phyloP scores from a whole-genome alignment of 1,284 basidiomycete genomes.

The Sanguinoderma infundibulare region DNA sequence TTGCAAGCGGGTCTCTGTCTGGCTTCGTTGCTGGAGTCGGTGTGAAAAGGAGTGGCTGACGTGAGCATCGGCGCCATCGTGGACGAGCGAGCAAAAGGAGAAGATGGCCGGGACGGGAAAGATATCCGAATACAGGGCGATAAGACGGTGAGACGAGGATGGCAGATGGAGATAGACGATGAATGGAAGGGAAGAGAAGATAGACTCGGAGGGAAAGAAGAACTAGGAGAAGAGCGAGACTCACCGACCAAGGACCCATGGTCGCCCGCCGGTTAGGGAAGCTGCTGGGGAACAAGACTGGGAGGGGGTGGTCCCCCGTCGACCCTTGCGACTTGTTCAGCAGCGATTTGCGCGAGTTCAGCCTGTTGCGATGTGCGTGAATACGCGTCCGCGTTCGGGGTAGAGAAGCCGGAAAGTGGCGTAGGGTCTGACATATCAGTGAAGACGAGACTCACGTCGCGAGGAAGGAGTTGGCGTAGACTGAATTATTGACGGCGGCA shows the following conservation, averaged over 20 bases:
- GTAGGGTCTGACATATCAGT: neutral
- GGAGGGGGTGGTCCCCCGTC: constrained; percentile 34
- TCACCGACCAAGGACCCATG: constrained; percentile 17
- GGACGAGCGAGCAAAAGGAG: too few relatives aligned
- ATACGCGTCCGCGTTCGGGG: too few relatives aligned
- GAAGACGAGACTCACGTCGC: constrained; percentile 39
- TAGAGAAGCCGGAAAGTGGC: too few relatives aligned
- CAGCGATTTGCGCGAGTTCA: constrained; percentile 36
- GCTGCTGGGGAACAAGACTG: constrained; percentile 35
- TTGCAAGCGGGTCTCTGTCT: constrained; percentile 23
- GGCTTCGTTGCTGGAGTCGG: constrained; percentile 15
- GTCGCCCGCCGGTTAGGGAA: constrained; percentile 15
- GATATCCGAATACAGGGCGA: neutral
- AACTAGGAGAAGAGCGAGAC: neutral
- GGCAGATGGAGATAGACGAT: neutral
- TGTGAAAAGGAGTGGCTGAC: neutral
- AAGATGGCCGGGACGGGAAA: too few relatives aligned
- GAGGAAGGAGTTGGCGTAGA: constrained; percentile 48
- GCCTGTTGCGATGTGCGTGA: too few relatives aligned
- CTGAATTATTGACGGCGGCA: constrained; percentile 23
- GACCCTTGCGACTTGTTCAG: constrained; percentile 32
- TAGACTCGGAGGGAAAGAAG: neutral
- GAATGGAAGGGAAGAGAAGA: neutral
- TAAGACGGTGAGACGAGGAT: neutral
- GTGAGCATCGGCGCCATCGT: too few relatives aligned